phyloP scores from a whole-genome alignment of 768 basidiomycete genomes.

The Hysterangium stoloniferum region DNA sequence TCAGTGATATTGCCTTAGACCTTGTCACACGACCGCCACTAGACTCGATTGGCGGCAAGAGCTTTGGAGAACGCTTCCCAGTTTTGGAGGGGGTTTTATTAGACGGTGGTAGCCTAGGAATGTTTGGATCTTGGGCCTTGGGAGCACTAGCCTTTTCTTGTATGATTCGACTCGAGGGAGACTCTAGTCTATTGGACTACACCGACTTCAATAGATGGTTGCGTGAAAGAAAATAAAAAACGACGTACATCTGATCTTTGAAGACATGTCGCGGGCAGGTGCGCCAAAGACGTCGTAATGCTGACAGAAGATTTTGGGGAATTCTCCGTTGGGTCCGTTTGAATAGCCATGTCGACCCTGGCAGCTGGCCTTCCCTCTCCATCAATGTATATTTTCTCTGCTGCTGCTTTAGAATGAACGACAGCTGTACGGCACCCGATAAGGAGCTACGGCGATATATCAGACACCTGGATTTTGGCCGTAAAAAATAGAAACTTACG shows the following conservation, averaged over 20 bases:
- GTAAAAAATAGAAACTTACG: not conserved
- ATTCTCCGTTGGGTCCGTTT: conserved; percentile 2
- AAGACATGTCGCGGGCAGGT: too few species aligned
- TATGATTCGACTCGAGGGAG: not conserved
- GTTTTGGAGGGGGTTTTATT: not conserved
- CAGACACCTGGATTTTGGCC: too few species aligned
- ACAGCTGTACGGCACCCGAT: conserved; percentile 5
- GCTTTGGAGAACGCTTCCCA: not conserved
- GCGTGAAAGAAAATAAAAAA: not conserved
- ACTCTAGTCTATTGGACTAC: not conserved
- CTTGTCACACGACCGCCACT: not conserved
- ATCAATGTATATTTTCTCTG: not conserved
- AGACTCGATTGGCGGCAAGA: not conserved
- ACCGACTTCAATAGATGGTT: not conserved
- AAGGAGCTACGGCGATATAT: conserved; percentile 5
- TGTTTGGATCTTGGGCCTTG: not conserved
- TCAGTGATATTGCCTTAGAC: not conserved
- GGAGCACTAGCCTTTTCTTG: not conserved
- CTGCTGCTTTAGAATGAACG: not conserved
- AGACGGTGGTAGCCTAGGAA: not conserved
- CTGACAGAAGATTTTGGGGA: too few species aligned
- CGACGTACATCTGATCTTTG: too few species aligned
- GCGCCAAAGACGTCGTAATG: too few species aligned
- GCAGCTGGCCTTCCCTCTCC: not conserved
- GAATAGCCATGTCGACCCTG: conserved; percentile 3